Conservation (phyloP, 345 rosid genomes). For the Linum trigynum region DNA sequence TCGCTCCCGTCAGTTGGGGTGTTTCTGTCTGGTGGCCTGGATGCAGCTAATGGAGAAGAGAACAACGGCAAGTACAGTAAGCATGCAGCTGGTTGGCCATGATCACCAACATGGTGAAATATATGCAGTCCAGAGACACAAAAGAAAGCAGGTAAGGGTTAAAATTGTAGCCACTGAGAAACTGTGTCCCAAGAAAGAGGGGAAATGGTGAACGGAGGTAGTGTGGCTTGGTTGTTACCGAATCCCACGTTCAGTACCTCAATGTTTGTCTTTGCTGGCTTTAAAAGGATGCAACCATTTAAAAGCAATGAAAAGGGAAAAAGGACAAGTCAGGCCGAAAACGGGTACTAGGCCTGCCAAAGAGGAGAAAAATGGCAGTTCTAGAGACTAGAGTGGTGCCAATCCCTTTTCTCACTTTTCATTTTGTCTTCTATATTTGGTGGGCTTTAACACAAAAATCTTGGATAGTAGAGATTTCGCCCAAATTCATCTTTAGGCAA, state of each 20-base stretch:
- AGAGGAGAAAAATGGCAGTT: neutral
- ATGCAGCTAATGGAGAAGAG: no score
- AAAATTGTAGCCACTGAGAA: neutral
- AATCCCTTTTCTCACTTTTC: no score
- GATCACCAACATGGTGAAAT: neutral
- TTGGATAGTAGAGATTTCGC: no score
- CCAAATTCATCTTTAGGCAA: no score
- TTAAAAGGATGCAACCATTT: neutral
- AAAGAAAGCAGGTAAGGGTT: neutral
- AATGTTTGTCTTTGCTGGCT: neutral
- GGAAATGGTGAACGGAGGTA: neutral
- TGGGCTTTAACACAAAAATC: no score
- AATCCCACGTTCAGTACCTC: no score
- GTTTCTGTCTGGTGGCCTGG: no score
- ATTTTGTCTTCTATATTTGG: no score
- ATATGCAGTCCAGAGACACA: neutral
- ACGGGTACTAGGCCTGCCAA: constrained; percentile 11
- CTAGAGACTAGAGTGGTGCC: no score
- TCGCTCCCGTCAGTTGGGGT: neutral
- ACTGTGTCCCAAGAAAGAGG: neutral
- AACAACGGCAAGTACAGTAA: no score
- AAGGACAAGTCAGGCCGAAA: constrained; percentile 14
- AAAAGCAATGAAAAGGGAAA: constrained; percentile 7
- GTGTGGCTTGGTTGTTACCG: neutral
- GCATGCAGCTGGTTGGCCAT: no score